Conservation (phyloP, 352 stramenopile species). For the Blastocystis sp. region DNA sequence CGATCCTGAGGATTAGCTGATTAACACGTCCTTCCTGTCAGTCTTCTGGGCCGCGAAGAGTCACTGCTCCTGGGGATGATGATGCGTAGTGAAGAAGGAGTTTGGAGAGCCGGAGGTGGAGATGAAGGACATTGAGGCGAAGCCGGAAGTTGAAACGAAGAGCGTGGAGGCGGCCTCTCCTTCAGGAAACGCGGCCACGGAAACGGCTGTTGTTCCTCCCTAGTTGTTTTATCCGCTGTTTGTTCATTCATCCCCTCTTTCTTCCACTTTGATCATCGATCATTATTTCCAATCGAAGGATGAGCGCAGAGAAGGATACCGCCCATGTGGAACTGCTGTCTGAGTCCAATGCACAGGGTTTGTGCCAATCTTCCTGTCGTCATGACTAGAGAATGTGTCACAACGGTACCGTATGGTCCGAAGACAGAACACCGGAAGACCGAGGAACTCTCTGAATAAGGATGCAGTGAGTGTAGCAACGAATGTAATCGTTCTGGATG, state of each 20-base stretch:
- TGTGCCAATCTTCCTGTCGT: neutral
- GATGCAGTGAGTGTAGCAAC: neutral
- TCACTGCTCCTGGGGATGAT: neutral
- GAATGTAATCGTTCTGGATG: neutral
- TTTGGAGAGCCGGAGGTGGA: neutral
- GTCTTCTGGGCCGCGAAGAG: constrained; percentile 36
- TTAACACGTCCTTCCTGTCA: constrained; percentile 30
- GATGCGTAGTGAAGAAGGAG: neutral
- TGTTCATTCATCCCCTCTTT: too few species aligned
- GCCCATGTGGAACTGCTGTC: neutral
- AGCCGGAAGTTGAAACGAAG: neutral
- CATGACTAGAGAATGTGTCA: neutral
- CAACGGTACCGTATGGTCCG: neutral
- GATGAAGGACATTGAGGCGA: neutral
- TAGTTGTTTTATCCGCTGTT: too few species aligned
- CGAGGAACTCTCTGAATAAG: neutral
- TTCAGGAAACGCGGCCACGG: too few species aligned
- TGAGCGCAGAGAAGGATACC: neutral
- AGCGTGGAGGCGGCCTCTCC: too few species aligned
- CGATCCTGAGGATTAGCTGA: neutral
- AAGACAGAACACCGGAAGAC: neutral
- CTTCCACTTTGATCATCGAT: too few species aligned
- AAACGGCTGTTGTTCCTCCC: too few species aligned
- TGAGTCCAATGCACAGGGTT: neutral
- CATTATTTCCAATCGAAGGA: too few species aligned